Evolutionary conservation across 2,329 filamentous ascomycete species (phyloP).

Genomic region (Thielaviopsis euricoi): DNA sequence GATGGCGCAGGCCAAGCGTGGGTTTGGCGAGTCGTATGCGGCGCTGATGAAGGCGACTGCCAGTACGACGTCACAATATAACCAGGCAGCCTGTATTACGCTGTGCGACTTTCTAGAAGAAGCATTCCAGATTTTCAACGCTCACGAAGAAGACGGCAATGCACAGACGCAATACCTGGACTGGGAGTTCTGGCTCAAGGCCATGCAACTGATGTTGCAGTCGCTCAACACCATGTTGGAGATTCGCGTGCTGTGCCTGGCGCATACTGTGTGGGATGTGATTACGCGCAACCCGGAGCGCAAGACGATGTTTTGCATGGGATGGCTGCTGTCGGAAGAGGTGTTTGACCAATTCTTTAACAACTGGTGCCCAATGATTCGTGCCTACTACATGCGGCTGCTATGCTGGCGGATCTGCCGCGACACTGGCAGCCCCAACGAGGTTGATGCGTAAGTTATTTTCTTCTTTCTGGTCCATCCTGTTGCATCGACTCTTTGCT

Average conservation of each 20-base stretch:
- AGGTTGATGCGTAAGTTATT: conserved; percentile 47
- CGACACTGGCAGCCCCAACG: conserved; percentile 48
- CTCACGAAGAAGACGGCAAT: conserved; percentile 26
- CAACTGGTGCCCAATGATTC: conserved; percentile 92
- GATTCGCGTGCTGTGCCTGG: conserved; percentile 64
- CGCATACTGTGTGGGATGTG: conserved; percentile 66
- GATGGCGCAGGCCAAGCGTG: conserved; percentile 34
- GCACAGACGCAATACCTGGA: conserved; percentile 37
- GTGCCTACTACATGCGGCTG: conserved; percentile 81
- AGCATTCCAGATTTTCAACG: conserved; percentile 45
- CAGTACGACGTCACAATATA: conserved; percentile 60
- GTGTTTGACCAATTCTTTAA: conserved; percentile 73
- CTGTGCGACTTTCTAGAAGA: conserved; percentile 88
- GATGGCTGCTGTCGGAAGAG: conserved; percentile 58
- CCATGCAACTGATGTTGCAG: conserved; percentile 60
- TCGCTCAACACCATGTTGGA: conserved; percentile 85
- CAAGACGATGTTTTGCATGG: conserved; percentile 54
- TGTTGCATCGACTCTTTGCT: conserved; percentile 1
- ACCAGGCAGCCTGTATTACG: conserved; percentile 71
- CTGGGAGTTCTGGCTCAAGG: conserved; percentile 74
- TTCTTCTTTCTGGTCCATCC: background rate
- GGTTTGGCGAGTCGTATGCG: conserved; percentile 64
- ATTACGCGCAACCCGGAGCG: conserved; percentile 47
- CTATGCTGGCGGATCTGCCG: conserved; percentile 79
- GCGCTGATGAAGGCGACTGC: conserved; percentile 57